Evolutionary conservation across 371 early-diverging fungal genomes (phyloP).

Genomic region (Saksenaea oblongispora): DNA sequence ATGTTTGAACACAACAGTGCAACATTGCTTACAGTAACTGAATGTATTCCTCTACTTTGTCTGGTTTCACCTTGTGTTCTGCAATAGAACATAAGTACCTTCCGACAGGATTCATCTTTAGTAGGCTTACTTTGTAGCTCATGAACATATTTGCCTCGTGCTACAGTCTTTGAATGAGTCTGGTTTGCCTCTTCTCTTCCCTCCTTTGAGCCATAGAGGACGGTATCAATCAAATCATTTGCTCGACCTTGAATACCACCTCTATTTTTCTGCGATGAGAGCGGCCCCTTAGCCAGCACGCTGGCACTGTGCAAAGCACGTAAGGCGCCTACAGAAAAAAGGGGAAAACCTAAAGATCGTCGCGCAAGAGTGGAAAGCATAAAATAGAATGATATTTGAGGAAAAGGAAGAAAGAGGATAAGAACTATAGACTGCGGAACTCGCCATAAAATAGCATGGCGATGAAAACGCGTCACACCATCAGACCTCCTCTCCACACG

Average conservation of each 20-base stretch:
- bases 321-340: not conserved
- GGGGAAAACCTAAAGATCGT: not conserved
- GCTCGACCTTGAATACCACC: constrained; percentile 15
- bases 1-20: constrained; percentile 5
- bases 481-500: not conserved
- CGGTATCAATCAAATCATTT: constrained; percentile 55
- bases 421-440: not conserved
- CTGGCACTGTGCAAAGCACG: not conserved
- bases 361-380: not conserved
- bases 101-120: not conserved
- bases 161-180: constrained; percentile 71
- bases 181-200: constrained; percentile 50
- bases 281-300: not conserved
- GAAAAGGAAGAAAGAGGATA: not conserved
- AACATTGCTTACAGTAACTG: constrained; percentile 47
- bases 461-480: not conserved
- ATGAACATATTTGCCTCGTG: constrained; percentile 89
- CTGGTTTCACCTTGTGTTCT: constrained; percentile 80
- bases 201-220: constrained; percentile 66
- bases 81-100: not conserved
- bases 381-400: not conserved
- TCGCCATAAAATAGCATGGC: not conserved
- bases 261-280: not conserved
- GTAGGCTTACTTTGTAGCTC: constrained; percentile 67
- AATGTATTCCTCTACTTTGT: constrained; percentile 75